phyloP scores from a whole-genome alignment of 139 green algal species.

The Coccomyxa sp. region DNA sequence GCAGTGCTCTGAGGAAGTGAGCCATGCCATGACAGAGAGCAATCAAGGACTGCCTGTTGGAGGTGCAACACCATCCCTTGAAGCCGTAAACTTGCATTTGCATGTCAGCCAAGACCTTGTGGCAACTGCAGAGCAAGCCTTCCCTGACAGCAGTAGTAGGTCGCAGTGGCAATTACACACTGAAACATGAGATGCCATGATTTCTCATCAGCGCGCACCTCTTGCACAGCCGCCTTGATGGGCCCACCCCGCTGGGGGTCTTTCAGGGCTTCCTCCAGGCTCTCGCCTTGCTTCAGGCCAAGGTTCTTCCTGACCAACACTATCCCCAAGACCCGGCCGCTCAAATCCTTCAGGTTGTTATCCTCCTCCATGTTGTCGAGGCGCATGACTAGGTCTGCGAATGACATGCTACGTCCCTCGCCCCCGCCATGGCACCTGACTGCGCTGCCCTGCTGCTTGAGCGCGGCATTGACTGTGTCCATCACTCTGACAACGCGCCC shows the following conservation, averaged over 20 bases:
- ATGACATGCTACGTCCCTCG: background rate
- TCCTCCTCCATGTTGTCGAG: background rate
- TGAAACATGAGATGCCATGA: background rate
- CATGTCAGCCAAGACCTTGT: too few relatives aligned
- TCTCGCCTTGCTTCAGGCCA: background rate
- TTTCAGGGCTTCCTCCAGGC: background rate
- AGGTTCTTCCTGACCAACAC: background rate
- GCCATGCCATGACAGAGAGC: background rate
- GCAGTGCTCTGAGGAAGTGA: background rate
- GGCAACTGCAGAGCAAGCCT: too few relatives aligned
- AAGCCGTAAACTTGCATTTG: too few relatives aligned
- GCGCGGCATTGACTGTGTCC: background rate
- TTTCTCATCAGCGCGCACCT: background rate
- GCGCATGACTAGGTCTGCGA: background rate
- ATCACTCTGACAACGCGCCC: background rate
- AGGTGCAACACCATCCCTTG: too few relatives aligned
- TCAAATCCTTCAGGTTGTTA: background rate
- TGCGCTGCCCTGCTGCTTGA: background rate
- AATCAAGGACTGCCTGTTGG: background rate
- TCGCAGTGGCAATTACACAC: background rate
- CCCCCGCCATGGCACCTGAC: background rate
- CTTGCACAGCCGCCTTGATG: background rate
- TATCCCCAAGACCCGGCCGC: background rate
- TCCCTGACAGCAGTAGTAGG: background rate
- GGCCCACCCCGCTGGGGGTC: background rate